Evolutionary conservation across 768 basidiomycete genomes (phyloP).

Genomic region (Termitomyces eurrhizus): DNA sequence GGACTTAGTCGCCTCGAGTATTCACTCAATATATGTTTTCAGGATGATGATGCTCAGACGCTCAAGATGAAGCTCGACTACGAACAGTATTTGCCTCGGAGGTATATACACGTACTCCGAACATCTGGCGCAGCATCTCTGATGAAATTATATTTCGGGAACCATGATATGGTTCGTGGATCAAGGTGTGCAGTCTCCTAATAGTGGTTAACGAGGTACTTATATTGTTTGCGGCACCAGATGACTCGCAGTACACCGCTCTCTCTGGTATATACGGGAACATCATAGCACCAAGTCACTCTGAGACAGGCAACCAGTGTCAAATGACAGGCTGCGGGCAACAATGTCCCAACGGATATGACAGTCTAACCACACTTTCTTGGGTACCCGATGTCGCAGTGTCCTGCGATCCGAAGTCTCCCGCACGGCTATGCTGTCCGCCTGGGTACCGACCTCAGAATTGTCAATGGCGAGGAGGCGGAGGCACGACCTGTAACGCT

Average conservation of each 20-base stretch:
- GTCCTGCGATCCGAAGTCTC: background rate
- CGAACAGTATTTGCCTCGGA: conserved; percentile 16
- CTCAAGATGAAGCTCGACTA: conserved; percentile 18
- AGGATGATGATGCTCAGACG: conserved; percentile 16
- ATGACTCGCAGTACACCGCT: conserved; percentile 7
- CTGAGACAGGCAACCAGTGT: background rate
- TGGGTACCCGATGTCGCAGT: background rate
- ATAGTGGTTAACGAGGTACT: background rate
- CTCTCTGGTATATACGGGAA: background rate
- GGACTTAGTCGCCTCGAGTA: background rate
- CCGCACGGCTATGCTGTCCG: background rate
- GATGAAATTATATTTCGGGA: background rate
- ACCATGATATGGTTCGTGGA: conserved; percentile 13
- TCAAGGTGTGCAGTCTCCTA: background rate
- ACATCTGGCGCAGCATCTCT: background rate
- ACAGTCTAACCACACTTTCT: background rate
- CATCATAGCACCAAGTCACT: background rate
- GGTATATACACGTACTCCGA: background rate
- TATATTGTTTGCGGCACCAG: background rate
- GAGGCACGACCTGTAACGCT: background rate
- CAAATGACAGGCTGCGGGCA: background rate
- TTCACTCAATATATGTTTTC: background rate
- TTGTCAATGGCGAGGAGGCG: conserved; percentile 1
- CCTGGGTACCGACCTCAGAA: background rate
- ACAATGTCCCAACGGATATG: background rate